phyloP scores from a whole-genome alignment of 257 asterid genomes.

The Coffea eugenioides region DNA sequence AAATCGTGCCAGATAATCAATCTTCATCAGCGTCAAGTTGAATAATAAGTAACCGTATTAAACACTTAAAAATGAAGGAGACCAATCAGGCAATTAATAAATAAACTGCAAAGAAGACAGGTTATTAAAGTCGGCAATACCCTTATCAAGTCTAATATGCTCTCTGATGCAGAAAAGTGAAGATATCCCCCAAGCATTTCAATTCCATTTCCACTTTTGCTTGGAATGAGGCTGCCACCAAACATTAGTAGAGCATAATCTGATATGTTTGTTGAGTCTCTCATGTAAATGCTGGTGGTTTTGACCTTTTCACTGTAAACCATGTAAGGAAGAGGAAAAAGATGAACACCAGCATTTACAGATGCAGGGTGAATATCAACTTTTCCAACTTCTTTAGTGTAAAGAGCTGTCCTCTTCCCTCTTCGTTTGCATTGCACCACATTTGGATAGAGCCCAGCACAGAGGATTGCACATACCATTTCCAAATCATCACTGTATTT shows the following conservation, averaged over 20 bases:
- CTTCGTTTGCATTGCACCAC: slow-evolving; percentile 95
- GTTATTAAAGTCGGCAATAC: slow-evolving; percentile 26
- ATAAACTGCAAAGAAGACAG: background rate
- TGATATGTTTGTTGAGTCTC: slow-evolving; percentile 90
- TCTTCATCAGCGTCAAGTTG: background rate
- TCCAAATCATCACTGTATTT: slow-evolving; percentile 75
- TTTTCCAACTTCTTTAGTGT: slow-evolving; percentile 82
- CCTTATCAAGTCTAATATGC: slow-evolving; percentile 73
- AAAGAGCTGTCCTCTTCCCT: slow-evolving; percentile 81
- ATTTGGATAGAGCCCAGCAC: slow-evolving; percentile 96
- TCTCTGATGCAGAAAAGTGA: slow-evolving; percentile 83
- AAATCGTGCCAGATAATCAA: background rate
- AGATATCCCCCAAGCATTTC: slow-evolving; percentile 98
- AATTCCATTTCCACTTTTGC: slow-evolving; percentile 72
- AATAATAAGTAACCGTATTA: too few species aligned
- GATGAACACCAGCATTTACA: slow-evolving; percentile 72
- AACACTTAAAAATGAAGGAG: background rate
- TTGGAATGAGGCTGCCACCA: slow-evolving; percentile 85
- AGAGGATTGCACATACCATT: slow-evolving; percentile 91
- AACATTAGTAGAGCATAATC: slow-evolving; percentile 93
- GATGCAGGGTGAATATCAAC: slow-evolving; percentile 95
- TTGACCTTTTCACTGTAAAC: slow-evolving; percentile 93
- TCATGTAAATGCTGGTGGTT: slow-evolving; percentile 62
- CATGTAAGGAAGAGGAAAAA: slow-evolving; percentile 88
- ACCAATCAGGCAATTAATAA: background rate